These are phyloP conservation scores for Skeletonema menzelii DNA, from an alignment of 108 stramenopile species.

Conservation along the genomic window DNA sequence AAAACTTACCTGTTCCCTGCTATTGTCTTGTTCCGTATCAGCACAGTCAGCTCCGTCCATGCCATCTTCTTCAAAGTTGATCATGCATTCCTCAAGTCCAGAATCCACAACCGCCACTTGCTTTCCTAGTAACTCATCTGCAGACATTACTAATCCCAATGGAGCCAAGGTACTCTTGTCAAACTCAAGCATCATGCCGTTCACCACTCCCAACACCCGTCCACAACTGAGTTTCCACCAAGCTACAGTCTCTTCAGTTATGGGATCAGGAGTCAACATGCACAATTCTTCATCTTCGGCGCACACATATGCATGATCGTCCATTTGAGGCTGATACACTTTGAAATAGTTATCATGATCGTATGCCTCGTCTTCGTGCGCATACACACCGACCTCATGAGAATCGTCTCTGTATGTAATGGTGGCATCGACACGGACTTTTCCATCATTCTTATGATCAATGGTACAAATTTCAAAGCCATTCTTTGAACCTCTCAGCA, in stretches of 20 bases:
- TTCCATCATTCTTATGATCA: slow-evolving; percentile 78
- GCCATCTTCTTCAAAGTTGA: slow-evolving; percentile 47
- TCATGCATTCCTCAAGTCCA: slow-evolving; percentile 43
- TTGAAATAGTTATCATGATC: slow-evolving; percentile 82
- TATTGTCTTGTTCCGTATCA: slow-evolving; percentile 24
- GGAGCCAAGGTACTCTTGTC: slow-evolving; percentile 69
- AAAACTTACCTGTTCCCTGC: slow-evolving; percentile 39
- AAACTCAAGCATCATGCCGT: slow-evolving; percentile 77
- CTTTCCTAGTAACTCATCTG: slow-evolving; percentile 53
- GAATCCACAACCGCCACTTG: slow-evolving; percentile 55
- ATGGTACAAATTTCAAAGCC: slow-evolving; percentile 89
- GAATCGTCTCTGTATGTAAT: slow-evolving; percentile 56
- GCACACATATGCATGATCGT: slow-evolving; percentile 48
- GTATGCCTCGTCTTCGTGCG: slow-evolving; percentile 75
- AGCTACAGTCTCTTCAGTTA: slow-evolving; percentile 58
- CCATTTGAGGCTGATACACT: slow-evolving; percentile 62
- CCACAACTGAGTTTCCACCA: slow-evolving; percentile 83
- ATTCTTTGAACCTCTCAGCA: slow-evolving; percentile 76
- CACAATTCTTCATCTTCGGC: slow-evolving; percentile 45
- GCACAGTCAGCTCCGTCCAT: slow-evolving; percentile 56
- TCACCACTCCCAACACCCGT: slow-evolving; percentile 72
- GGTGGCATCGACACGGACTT: slow-evolving; percentile 78
- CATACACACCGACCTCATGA: slow-evolving; percentile 56
- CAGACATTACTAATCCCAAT: slow-evolving; percentile 63
- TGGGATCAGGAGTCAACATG: slow-evolving; percentile 31